These are phyloP conservation scores for Spizellomyces punctatus DNA, from an alignment of 192 early-diverging fungal genomes.

Conservation along the genomic window DNA sequence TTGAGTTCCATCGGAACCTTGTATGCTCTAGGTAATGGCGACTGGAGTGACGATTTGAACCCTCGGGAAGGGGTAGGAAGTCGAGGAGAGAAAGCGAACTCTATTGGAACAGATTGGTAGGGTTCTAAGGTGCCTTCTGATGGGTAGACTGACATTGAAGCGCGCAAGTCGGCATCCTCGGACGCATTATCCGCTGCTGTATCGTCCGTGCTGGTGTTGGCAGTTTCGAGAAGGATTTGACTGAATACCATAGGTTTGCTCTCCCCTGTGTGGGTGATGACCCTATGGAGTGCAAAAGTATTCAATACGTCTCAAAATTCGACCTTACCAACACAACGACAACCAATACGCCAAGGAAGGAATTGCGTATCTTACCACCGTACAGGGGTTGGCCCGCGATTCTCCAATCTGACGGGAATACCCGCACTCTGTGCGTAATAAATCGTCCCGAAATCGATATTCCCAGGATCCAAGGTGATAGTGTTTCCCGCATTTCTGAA, in stretches of 20 bases:
- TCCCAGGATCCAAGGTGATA: constrained; percentile 27
- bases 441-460: constrained; percentile 45
- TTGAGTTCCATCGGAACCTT: constrained; percentile 46
- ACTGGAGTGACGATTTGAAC: constrained; percentile 30
- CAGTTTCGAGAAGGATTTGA: background rate
- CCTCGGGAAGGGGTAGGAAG: constrained; percentile 11
- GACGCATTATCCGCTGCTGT: background rate
- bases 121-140: constrained; percentile 46
- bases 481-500: constrained; percentile 21
- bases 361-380: constrained; percentile 27
- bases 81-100: constrained; percentile 43
- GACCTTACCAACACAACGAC: background rate
- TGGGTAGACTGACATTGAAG: constrained; percentile 43
- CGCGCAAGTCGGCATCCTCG: constrained; percentile 25
- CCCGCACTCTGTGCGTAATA: constrained; percentile 46
- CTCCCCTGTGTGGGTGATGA: constrained; percentile 48
- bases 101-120: constrained; percentile 24
- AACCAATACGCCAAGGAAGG: background rate
- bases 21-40: constrained; percentile 18
- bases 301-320: background rate
- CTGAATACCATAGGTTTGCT: constrained; percentile 37
- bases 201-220: background rate
- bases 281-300: constrained; percentile 21
- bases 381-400: constrained; percentile 26
- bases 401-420: constrained; percentile 41